These are phyloP conservation scores for Eutrema salsugineum DNA, from an alignment of 441 rosid genomes.

Conservation along the genomic window DNA sequence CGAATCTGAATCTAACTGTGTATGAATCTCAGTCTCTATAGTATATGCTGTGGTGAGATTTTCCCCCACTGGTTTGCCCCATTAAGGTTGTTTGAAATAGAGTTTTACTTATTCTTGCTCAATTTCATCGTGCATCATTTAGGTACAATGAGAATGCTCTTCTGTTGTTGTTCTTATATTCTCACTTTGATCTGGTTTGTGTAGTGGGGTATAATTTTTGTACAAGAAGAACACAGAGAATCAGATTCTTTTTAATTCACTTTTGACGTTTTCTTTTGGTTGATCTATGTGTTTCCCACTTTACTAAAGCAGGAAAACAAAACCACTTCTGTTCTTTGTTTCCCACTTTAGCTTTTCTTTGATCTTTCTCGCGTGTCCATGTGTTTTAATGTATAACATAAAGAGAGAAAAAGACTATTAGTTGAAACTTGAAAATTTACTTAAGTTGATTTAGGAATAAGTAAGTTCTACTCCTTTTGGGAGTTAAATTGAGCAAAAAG, in stretches of 20 bases:
- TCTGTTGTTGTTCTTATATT: background rate
- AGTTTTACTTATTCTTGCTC: background rate
- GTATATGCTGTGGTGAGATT: conserved; percentile 9
- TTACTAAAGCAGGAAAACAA: background rate
- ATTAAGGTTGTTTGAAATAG: background rate
- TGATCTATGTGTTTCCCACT: conserved; percentile 18
- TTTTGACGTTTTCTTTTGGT: background rate
- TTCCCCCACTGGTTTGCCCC: conserved; percentile 6
- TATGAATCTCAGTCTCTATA: background rate
- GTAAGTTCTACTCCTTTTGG: background rate
- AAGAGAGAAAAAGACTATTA: background rate
- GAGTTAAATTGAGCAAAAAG: background rate
- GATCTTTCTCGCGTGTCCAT: conserved; percentile 16
- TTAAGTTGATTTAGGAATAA: background rate
- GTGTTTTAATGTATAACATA: background rate
- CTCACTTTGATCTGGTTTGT: conserved; percentile 1
- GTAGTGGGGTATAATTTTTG: background rate
- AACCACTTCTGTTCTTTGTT: conserved; percentile 14
- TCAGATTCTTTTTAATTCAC: conserved; percentile 22
- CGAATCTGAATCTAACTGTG: background rate
- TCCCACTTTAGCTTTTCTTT: too few relatives aligned
- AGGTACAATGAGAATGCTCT: background rate
- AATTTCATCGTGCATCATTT: background rate
- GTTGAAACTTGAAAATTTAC: background rate
- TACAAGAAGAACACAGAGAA: conserved; percentile 10